These are phyloP conservation scores for Salicornia ramosissima DNA, from an alignment of 148 eudicot species.

Conservation along the genomic window DNA sequence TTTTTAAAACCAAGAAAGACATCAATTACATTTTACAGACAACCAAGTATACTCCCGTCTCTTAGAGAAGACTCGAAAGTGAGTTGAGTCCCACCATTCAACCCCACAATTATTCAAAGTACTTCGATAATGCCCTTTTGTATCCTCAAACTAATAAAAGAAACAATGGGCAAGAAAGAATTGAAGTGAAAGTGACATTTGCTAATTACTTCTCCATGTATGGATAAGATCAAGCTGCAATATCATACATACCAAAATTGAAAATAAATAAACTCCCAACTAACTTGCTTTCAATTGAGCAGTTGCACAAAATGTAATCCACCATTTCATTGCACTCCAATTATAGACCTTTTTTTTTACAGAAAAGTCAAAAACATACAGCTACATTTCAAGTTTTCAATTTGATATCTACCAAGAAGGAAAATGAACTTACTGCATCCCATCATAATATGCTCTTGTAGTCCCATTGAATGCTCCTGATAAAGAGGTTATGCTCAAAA, in stretches of 20 bases:
- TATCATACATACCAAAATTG: not conserved
- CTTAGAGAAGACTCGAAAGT: not conserved
- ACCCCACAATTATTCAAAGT: not conserved
- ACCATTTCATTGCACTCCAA: not conserved
- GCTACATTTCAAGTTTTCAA: not conserved
- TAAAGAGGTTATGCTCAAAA: constrained; percentile 75
- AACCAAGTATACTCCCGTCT: not conserved
- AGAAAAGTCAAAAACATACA: not conserved
- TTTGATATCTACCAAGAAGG: not conserved
- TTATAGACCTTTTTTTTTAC: not conserved
- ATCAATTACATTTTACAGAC: too few relatives aligned
- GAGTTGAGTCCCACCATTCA: not conserved
- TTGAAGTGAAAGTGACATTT: constrained; percentile 7
- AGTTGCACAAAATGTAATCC: not conserved
- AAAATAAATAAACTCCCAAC: not conserved
- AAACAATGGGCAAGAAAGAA: not conserved
- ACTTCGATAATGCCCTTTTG: not conserved
- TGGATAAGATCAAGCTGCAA: not conserved
- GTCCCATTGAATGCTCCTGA: constrained; percentile 98
- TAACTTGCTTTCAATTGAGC: not conserved
- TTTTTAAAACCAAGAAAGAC: too few relatives aligned
- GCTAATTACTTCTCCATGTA: not conserved
- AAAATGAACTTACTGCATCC: constrained; percentile 73
- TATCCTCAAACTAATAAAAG: not conserved
- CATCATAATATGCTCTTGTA: constrained; percentile 85